Percentiles rank a stretch among this genome's conserved stretches.
Evolutionary conservation across 106 monocot genomes (phyloP).

Genomic region (Gastrodia elata): DNA sequence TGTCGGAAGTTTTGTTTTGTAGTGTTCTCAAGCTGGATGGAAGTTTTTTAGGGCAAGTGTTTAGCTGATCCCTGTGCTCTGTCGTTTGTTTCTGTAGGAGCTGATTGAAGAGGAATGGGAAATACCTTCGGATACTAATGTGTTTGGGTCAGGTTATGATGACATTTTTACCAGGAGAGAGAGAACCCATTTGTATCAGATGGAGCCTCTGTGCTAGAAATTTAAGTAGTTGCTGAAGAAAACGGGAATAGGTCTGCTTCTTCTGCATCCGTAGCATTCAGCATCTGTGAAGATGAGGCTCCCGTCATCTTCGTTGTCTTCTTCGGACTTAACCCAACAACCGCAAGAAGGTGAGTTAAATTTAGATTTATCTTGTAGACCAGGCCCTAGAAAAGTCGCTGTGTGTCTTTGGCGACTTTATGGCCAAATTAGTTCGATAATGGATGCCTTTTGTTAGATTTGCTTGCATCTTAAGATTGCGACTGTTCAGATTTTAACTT

Average conservation of each 20-base stretch:
- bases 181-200: not conserved
- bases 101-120: not conserved
- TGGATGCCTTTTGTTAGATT: not conserved
- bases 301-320: constrained; percentile 6
- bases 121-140: not conserved
- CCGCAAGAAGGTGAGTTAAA: constrained; percentile 3
- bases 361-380: not conserved
- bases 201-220: not conserved
- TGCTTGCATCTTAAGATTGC: not conserved
- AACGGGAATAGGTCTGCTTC: not conserved
- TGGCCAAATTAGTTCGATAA: not conserved
- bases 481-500: not conserved
- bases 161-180: not conserved
- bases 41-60: constrained; percentile 3
- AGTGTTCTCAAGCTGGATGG: not conserved
- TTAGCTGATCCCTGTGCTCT: not conserved
- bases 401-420: not conserved
- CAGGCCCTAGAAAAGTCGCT: not conserved
- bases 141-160: not conserved
- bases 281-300: constrained; percentile 2
- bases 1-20: not conserved
- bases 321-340: constrained; percentile 2
- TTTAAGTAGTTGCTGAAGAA: not conserved
- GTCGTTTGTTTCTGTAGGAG: not conserved
- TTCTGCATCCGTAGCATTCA: not conserved